phyloP scores from a whole-genome alignment of 495 filamentous ascomycete species.

The Hypoxylon fragiforme region DNA sequence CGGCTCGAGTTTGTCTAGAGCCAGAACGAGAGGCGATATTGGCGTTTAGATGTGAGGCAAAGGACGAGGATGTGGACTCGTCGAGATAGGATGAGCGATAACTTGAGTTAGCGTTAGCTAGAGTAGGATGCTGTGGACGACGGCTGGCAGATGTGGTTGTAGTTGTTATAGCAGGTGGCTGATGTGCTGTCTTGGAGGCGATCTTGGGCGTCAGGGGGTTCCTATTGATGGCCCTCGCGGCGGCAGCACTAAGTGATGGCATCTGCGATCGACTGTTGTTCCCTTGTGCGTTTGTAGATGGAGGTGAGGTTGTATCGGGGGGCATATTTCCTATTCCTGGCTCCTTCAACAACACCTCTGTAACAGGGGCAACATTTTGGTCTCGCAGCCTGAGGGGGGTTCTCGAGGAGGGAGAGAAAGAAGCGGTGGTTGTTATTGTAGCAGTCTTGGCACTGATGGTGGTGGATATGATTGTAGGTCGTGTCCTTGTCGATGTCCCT shows the following conservation, averaged over 20 bases:
- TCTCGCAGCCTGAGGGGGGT: slow-evolving; percentile 39
- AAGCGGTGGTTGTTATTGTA: slow-evolving; percentile 13
- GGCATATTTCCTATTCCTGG: slow-evolving; percentile 38
- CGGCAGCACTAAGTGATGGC: slow-evolving; percentile 42
- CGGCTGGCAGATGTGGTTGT: slow-evolving; percentile 37
- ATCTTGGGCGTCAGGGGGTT: slow-evolving; percentile 53
- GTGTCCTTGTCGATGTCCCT: slow-evolving; percentile 17
- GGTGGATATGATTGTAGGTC: slow-evolving; percentile 29
- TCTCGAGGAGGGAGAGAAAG: slow-evolving; percentile 18
- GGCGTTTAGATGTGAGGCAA: slow-evolving; percentile 58
- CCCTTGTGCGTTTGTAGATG: slow-evolving; percentile 24
- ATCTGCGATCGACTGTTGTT: slow-evolving; percentile 42
- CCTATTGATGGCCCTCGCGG: slow-evolving; percentile 44
- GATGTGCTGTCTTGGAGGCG: slow-evolving; percentile 37
- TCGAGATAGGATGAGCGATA: slow-evolving; percentile 34
- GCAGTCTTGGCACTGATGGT: slow-evolving; percentile 24
- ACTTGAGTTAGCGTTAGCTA: slow-evolving; percentile 11
- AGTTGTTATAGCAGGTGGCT: slow-evolving; percentile 39
- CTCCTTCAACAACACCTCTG: slow-evolving; percentile 38
- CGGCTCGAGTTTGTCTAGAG: slow-evolving; percentile 65
- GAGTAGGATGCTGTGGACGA: slow-evolving; percentile 34
- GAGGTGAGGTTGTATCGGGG: slow-evolving; percentile 28
- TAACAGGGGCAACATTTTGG: slow-evolving; percentile 47
- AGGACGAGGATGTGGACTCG: slow-evolving; percentile 46
- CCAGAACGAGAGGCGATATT: slow-evolving; percentile 77